A percentile compares a stretch with the other conserved stretches of the same genome.
Evolutionary conservation across 768 basidiomycete species (phyloP).

Genomic region (Russula earlei): DNA sequence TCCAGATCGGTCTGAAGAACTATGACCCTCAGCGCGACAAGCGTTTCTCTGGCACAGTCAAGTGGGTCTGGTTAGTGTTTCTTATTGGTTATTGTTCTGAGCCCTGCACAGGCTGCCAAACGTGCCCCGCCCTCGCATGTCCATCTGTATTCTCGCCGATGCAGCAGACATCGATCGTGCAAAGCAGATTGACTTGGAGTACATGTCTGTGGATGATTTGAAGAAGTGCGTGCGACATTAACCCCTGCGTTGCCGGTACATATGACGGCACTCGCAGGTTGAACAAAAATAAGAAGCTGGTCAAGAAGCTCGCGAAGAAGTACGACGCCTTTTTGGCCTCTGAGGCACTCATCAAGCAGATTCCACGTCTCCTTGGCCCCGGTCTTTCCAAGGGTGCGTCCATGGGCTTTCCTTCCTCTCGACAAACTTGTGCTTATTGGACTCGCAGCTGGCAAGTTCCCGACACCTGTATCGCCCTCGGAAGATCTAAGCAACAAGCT

Average conservation of each 20-base stretch:
- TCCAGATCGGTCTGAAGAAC: constrained; percentile 96
- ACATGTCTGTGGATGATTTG: constrained; percentile 99
- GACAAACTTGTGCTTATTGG: background rate
- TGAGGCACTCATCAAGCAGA: constrained; percentile 97
- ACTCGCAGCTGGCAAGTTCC: constrained; percentile 90
- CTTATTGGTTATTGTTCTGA: background rate
- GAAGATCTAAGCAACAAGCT: constrained; percentile 90
- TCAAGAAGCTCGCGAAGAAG: constrained; percentile 99
- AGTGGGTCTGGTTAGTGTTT: constrained; percentile 41
- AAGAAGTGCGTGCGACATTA: constrained; percentile 66
- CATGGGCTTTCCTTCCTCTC: background rate
- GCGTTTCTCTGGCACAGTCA: constrained; percentile 99
- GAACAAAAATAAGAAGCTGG: constrained; percentile 99
- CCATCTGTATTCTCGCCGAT: constrained; percentile 98
- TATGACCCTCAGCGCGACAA: constrained; percentile 99
- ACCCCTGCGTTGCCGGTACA: background rate
- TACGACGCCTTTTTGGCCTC: constrained; percentile 98
- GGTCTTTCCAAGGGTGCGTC: constrained; percentile 94
- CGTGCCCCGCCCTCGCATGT: constrained; percentile 98
- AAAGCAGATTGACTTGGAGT: constrained; percentile 95
- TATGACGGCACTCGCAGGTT: constrained; percentile 41
- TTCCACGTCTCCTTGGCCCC: constrained; percentile 97
- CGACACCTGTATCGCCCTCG: constrained; percentile 86
- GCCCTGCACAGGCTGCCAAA: constrained; percentile 65
- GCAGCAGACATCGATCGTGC: constrained; percentile 98